Evolutionary conservation across 331 rosid species (phyloP).

Genomic region (Quercus tomentella): DNA sequence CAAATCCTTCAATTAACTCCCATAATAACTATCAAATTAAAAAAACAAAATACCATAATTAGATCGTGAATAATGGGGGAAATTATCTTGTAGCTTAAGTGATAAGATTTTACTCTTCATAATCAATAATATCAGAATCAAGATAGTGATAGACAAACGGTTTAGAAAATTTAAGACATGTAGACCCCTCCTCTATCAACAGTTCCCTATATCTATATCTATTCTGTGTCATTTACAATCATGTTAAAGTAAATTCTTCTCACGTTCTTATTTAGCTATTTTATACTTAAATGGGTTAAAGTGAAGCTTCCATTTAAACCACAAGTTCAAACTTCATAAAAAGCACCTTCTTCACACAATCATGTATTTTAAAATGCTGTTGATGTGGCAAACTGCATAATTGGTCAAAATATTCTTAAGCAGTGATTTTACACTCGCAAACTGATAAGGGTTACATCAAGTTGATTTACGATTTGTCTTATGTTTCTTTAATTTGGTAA

Average conservation of each 20-base stretch:
- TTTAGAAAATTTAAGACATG: constrained; percentile 45
- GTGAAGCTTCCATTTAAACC: constrained; percentile 15
- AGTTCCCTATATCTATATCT: constrained; percentile 7
- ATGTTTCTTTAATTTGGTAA: constrained; percentile 27
- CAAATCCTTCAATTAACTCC: too few relatives aligned
- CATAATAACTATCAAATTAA: too few relatives aligned
- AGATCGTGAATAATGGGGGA: neutral
- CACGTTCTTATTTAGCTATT: neutral
- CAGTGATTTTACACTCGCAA: constrained; percentile 6
- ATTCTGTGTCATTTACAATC: constrained; percentile 17
- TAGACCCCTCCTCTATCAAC: constrained; percentile 36
- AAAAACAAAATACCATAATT: neutral
- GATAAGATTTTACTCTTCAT: constrained; percentile 45
- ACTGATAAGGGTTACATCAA: constrained; percentile 17
- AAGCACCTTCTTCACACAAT: constrained; percentile 24
- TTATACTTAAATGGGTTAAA: neutral
- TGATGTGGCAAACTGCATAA: constrained; percentile 1
- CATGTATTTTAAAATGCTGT: constrained; percentile 7
- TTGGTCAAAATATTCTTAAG: constrained; percentile 17
- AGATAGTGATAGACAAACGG: constrained; percentile 43
- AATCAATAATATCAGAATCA: constrained; percentile 24
- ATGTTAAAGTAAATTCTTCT: constrained; percentile 4
- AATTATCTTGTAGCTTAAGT: constrained; percentile 38
- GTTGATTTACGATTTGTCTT: constrained; percentile 40
- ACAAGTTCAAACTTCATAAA: constrained; percentile 15